phyloP scores from a whole-genome alignment of 2,329 filamentous ascomycete species.

The Fusarium sororula region DNA sequence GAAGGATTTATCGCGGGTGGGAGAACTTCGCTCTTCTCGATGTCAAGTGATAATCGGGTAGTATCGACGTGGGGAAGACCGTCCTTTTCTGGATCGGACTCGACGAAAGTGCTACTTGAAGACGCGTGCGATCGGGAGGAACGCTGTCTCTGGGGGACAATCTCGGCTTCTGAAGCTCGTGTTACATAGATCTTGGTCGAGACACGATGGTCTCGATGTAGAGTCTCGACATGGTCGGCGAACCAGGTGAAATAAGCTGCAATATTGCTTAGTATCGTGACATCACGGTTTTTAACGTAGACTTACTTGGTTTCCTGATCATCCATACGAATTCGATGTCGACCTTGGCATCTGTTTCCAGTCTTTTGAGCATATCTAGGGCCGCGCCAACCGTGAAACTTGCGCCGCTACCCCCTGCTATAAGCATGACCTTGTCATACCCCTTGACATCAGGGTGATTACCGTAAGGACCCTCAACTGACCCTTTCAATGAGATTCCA shows the following conservation, averaged over 20 bases:
- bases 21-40: conserved; percentile 30
- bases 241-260: conserved; percentile 52
- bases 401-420: conserved; percentile 69
- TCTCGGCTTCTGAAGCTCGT: conserved; percentile 23
- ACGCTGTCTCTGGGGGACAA: conserved; percentile 1
- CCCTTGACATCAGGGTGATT: conserved; percentile 60
- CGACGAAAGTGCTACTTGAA: conserved; percentile 3
- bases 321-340: conserved; percentile 53
- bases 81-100: conserved; percentile 22
- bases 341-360: conserved; percentile 30
- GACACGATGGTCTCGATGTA: conserved; percentile 45
- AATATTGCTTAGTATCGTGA: not conserved
- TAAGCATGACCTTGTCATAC: conserved; percentile 65
- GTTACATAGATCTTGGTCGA: conserved; percentile 50
- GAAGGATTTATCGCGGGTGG: not conserved
- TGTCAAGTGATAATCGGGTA: conserved; percentile 3
- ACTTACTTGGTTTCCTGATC: conserved; percentile 50
- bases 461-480: conserved; percentile 69
- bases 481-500: conserved; percentile 58
- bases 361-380: conserved; percentile 48
- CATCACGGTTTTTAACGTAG: accelerated
- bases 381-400: conserved; percentile 61
- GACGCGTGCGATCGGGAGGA: conserved; percentile 17
- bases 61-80: not conserved
- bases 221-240: conserved; percentile 45